phyloP scores from a whole-genome alignment of 2,329 filamentous ascomycete species.

The Fusarium nelsonii region DNA sequence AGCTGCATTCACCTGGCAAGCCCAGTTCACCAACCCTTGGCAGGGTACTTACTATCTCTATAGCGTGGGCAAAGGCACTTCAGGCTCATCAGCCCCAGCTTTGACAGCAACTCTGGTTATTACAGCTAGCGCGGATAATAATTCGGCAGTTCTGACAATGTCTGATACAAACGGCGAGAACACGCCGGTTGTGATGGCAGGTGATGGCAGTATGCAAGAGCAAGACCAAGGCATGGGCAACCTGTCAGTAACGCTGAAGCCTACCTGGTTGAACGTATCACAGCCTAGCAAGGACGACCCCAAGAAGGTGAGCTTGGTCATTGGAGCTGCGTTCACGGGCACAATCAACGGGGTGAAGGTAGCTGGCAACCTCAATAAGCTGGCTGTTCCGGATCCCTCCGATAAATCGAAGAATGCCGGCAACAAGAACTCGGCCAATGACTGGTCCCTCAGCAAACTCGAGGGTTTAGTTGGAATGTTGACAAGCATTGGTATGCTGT shows the following conservation, averaged over 20 bases:
- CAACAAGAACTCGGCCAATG: too few relatives aligned
- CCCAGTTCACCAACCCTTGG: conserved; percentile 15
- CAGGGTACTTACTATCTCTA: conserved; percentile 19
- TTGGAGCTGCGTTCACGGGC: neutral
- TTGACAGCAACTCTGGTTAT: neutral
- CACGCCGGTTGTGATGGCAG: neutral
- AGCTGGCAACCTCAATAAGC: neutral
- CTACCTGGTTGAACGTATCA: neutral
- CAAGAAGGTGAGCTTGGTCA: neutral
- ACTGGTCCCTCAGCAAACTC: too few relatives aligned
- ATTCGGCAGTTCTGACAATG: neutral
- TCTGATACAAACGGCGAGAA: neutral
- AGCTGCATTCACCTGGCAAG: neutral
- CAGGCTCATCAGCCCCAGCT: neutral
- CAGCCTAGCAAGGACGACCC: neutral
- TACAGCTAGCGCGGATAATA: neutral
- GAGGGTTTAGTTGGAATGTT: too few relatives aligned
- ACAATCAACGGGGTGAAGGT: neutral
- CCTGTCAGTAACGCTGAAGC: rapidly evolving
- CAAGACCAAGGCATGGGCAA: neutral
- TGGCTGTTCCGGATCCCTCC: neutral
- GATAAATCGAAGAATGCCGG: neutral
- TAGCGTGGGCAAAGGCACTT: neutral
- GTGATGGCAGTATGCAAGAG: neutral
- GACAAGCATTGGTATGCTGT: too few relatives aligned